Percentiles rank a stretch among this genome's conserved stretches.
phyloP scores from a whole-genome alignment of 306 rosid genomes.

The Chamaecrista fasciculata region DNA sequence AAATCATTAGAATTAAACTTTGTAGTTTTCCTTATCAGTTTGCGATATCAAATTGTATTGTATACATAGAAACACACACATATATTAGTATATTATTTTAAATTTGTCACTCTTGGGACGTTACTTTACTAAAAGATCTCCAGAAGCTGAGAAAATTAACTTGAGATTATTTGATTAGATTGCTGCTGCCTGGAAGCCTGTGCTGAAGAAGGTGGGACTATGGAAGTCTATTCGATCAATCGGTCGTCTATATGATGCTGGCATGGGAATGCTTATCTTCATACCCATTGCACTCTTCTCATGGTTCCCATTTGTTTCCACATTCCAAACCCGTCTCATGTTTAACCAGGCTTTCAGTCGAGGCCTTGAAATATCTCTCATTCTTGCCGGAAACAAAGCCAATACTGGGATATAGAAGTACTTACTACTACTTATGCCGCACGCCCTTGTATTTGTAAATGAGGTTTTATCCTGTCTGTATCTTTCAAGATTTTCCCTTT shows the following conservation, averaged over 20 bases:
- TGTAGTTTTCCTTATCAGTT: too few species aligned
- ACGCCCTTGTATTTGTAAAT: slow-evolving; percentile 5
- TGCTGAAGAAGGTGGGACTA: slow-evolving; percentile 63
- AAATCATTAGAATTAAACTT: slow-evolving; percentile 13
- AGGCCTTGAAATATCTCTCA: slow-evolving; percentile 85
- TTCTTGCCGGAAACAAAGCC: slow-evolving; percentile 90
- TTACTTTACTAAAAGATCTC: too few species aligned
- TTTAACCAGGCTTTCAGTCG: slow-evolving; percentile 97
- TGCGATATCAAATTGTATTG: too few species aligned
- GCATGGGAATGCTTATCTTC: slow-evolving; percentile 92
- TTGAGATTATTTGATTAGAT: slow-evolving; percentile 52
- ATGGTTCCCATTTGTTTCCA: slow-evolving; percentile 94
- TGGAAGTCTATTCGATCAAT: slow-evolving; percentile 87
- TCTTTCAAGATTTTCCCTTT: neutral
- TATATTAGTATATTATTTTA: too few species aligned
- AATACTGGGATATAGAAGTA: slow-evolving; percentile 56
- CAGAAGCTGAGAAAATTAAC: too few species aligned
- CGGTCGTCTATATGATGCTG: slow-evolving; percentile 86
- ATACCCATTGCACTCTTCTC: slow-evolving; percentile 76
- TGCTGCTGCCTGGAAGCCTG: slow-evolving; percentile 91
- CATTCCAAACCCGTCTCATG: slow-evolving; percentile 94
- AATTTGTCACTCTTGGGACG: too few species aligned
- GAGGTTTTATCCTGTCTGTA: neutral
- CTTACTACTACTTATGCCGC: neutral
- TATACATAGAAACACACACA: too few species aligned